Evolutionary conservation across 768 basidiomycete genomes (phyloP).

Genomic region (Crepidotus variabilis): DNA sequence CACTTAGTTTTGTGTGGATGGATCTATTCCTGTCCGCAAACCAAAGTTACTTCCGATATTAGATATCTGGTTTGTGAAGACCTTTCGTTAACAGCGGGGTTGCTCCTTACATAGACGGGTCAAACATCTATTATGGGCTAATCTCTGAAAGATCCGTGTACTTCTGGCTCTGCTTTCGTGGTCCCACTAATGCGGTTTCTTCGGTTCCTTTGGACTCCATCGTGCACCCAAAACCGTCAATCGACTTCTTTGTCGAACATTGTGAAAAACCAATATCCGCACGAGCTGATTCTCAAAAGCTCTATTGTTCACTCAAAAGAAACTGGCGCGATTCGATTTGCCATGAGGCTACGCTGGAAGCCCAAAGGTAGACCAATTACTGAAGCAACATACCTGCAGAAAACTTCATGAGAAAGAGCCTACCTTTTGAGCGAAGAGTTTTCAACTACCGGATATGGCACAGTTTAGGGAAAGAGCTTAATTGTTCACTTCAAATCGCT

Average conservation of each 20-base stretch:
- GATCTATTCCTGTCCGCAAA: background rate
- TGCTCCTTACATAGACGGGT: no score
- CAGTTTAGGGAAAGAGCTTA: background rate
- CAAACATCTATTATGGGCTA: background rate
- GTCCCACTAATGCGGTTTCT: background rate
- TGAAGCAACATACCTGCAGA: background rate
- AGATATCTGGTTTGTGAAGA: background rate
- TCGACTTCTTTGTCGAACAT: background rate
- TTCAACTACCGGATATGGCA: background rate
- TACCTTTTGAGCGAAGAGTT: background rate
- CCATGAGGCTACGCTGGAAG: background rate
- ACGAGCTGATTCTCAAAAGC: background rate
- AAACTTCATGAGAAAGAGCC: background rate
- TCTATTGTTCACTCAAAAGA: background rate
- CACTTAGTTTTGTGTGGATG: background rate
- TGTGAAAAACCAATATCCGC: background rate
- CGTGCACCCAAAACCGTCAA: no score
- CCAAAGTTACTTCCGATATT: background rate
- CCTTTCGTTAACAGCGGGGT: background rate
- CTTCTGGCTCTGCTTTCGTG: background rate
- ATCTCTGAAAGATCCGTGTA: background rate
- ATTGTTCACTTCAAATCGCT: background rate
- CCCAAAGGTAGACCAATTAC: background rate
- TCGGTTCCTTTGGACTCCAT: background rate
- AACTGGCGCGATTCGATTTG: background rate